These are phyloP conservation scores for Populus tomentosa DNA, from an alignment of 441 rosid species.

Conservation along the genomic window DNA sequence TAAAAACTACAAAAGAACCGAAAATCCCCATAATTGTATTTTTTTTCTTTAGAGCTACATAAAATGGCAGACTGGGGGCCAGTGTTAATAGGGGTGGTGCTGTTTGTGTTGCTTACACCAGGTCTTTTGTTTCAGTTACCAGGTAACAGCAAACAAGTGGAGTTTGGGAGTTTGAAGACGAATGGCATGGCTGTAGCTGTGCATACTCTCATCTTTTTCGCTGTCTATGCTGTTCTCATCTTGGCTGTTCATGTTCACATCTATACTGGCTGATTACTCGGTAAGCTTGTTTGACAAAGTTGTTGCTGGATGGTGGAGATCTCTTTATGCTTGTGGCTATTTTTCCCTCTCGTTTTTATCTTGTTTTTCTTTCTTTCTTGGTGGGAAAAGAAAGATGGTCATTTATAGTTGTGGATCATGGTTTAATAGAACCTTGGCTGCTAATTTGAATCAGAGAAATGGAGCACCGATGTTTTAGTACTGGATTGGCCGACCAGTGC, in stretches of 20 bases:
- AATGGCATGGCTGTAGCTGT: constrained; percentile 78
- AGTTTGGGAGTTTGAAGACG: constrained; percentile 84
- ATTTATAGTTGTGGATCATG: not conserved
- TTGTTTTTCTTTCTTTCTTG: not conserved
- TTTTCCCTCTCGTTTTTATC: not conserved
- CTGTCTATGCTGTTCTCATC: constrained; percentile 63
- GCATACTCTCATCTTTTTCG: constrained; percentile 81
- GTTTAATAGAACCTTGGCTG: not conserved
- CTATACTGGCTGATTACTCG: constrained; percentile 49
- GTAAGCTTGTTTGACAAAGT: constrained; percentile 9
- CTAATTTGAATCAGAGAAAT: not conserved
- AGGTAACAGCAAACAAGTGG: constrained; percentile 49
- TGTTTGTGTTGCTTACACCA: constrained; percentile 76
- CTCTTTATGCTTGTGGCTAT: not conserved
- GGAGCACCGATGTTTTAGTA: not conserved
- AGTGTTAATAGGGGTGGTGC: constrained; percentile 68
- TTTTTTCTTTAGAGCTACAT: not conserved
- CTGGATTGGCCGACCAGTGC: not conserved
- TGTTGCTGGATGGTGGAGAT: not conserved
- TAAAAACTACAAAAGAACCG: not conserved
- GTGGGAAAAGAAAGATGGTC: not conserved
- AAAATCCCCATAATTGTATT: not conserved
- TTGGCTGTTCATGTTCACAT: constrained; percentile 73
- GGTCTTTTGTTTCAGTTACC: constrained; percentile 80
- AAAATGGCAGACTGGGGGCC: constrained; percentile 95